Percentiles rank a stretch among this genome's conserved stretches.
Conservation (phyloP, 1,139 yeast species). For the Blastobotrys aristatus region DNA sequence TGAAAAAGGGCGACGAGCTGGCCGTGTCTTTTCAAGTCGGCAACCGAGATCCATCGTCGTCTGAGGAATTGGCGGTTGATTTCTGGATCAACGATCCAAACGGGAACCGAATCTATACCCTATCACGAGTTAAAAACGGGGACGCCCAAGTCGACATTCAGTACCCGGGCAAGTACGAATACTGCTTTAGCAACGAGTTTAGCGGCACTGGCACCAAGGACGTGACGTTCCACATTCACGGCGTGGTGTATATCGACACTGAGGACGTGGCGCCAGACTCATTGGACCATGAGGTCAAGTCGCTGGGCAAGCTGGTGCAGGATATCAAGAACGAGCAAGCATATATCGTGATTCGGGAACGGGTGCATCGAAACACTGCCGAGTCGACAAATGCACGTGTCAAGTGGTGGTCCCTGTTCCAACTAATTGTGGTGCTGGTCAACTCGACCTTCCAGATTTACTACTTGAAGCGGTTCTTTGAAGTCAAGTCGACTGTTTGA, state of each 20-base stretch:
- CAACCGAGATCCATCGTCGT: slow-evolving; percentile 73
- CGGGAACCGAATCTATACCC: slow-evolving; percentile 49
- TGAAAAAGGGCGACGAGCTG: slow-evolving; percentile 79
- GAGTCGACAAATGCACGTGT: slow-evolving; percentile 96
- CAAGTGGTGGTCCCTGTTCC: slow-evolving; percentile 97
- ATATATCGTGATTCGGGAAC: slow-evolving; percentile 90
- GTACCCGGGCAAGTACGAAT: slow-evolving; percentile 68
- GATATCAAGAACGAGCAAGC: slow-evolving; percentile 85
- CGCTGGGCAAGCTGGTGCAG: slow-evolving; percentile 67
- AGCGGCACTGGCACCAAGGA: slow-evolving; percentile 72
- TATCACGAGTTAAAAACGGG: slow-evolving; percentile 68
- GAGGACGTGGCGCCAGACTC: slow-evolving; percentile 79
- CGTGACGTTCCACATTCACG: slow-evolving; percentile 93
- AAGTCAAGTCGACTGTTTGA: slow-evolving; percentile 83
- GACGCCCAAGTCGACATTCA: slow-evolving; percentile 66
- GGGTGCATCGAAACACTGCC: slow-evolving; percentile 97
- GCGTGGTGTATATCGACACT: slow-evolving; percentile 81
- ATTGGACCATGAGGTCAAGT: slow-evolving; percentile 78
- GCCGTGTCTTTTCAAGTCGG: slow-evolving; percentile 93
- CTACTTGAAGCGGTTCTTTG: slow-evolving; percentile 91
- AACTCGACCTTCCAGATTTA: slow-evolving; percentile 91
- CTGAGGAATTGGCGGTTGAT: slow-evolving; percentile 73
- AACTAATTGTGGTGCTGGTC: slow-evolving; percentile 74
- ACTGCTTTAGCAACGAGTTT: slow-evolving; percentile 89
- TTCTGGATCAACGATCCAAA: slow-evolving; percentile 61